Evolutionary conservation across 1,284 basidiomycete species (phyloP), one percentile per base, ranked within the genome.

Genomic region (Ceratobasidium sp.): DNA sequence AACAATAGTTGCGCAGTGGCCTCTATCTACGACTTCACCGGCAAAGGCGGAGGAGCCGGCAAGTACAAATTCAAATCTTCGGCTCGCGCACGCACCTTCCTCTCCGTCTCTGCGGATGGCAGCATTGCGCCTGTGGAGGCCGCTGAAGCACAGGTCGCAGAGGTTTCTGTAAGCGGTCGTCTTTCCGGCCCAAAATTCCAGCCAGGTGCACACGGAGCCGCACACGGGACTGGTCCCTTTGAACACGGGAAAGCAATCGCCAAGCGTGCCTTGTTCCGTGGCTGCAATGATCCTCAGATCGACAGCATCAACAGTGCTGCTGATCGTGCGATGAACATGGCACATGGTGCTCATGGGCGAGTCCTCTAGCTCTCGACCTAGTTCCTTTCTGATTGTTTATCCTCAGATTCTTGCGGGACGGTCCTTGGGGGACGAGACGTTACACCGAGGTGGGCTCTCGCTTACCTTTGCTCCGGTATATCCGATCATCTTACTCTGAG

Each of bases 291-390:
- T 22, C 49, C 19, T 5, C 71, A 75, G 40, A 75, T 75, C 49
- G 25, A 37, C 29, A 5, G 19, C 32, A 56, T 75, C 51, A 75
- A 56, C 49, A 75, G 49, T 34, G 71, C 71, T 9, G 71, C 62
- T 8, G 71, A 54, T 46, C 46, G 71, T 44, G 71, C 71, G 9
- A 66, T 49, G 46, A 75, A 75, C 25, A 75, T 75, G 71, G 71
- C 71, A n/a, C 71, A 75, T 57, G 71, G 71, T n/a, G 71, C 71
- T 34, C 71, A 75, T 43, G 71, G 71, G 71, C 66, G 25, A 17
- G 71, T 46, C n/a, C n/a, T 66, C 3, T 32, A 40, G 44, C 15
- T 44, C 34, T 25, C n/a, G 37, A 37, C 34, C 19, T 9, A 17
- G 13, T 46, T 46, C 29, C 19, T 13, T 37, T 40, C 71, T 75